phyloP scores from a whole-genome alignment of 2,329 filamentous ascomycete species.

The Penicillium nordicum region DNA sequence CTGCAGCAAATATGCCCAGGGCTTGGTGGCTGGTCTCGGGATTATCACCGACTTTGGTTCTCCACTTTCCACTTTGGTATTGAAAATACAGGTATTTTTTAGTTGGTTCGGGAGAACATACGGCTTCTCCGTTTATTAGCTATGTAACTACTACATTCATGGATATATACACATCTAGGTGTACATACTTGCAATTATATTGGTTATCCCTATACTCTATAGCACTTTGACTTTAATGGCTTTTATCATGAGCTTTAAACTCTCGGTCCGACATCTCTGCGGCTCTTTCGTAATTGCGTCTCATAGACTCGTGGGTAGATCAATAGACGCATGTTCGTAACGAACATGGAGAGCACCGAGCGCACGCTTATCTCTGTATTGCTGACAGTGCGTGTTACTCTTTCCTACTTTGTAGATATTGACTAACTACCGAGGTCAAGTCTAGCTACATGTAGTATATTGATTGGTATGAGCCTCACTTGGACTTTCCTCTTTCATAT shows the following conservation, averaged over 20 bases:
- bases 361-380: constrained; percentile 2
- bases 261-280: not conserved
- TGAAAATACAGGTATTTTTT: constrained; percentile 1
- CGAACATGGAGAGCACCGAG: not conserved
- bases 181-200: not conserved
- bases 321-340: not conserved
- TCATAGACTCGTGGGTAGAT: not conserved
- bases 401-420: not conserved
- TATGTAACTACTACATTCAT: too few species aligned
- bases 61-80: constrained; percentile 14
- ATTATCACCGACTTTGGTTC: constrained; percentile 18
- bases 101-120: not conserved
- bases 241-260: not conserved
- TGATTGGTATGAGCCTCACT: not conserved
- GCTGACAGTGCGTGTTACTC: constrained; percentile 16
- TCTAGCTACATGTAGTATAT: not conserved
- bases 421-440: not conserved
- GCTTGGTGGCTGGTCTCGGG: constrained; percentile 18
- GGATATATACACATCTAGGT: too few species aligned
- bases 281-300: not conserved
- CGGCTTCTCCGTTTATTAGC: not conserved
- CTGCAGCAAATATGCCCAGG: constrained; percentile 13
- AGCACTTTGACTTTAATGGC: not conserved
- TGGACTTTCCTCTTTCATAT: not conserved
- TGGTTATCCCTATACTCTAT: not conserved